Percentiles rank a stretch among this genome's conserved stretches.
These are phyloP conservation scores for Periglandula ipomoeae DNA, from an alignment of 2,329 filamentous ascomycete species.

Conservation along the genomic window DNA sequence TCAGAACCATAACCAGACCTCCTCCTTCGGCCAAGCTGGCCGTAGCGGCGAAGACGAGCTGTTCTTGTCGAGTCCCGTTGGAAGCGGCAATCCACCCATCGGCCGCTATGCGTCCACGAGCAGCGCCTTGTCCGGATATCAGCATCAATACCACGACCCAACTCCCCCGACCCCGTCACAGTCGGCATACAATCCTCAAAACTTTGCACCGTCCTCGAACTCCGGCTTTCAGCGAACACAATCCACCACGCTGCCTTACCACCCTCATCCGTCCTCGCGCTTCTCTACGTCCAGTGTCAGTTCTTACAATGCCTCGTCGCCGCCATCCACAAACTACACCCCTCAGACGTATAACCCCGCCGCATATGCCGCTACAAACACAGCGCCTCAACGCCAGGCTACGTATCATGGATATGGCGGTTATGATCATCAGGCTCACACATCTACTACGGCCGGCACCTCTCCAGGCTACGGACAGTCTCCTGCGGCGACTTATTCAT, in stretches of 20 bases:
- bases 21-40: constrained; percentile 5
- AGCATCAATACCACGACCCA: constrained; percentile 40
- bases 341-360: constrained; percentile 51
- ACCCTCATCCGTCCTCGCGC: constrained; percentile 31
- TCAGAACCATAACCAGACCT: constrained; percentile 16
- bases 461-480: constrained; percentile 28
- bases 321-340: constrained; percentile 35
- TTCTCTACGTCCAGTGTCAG: constrained; percentile 28
- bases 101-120: constrained; percentile 32
- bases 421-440: constrained; percentile 33
- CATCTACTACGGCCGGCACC: constrained; percentile 25
- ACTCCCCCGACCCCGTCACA: constrained; percentile 34
- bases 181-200: constrained; percentile 61
- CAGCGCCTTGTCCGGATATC: constrained; percentile 40
- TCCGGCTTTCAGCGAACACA: constrained; percentile 33
- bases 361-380: constrained; percentile 40
- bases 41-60: constrained; percentile 45
- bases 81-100: constrained; percentile 11
- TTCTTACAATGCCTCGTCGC: constrained; percentile 18
- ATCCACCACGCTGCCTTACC: constrained; percentile 42
- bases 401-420: constrained; percentile 39
- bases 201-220: constrained; percentile 35
- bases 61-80: constrained; percentile 46
- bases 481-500: constrained; percentile 25
- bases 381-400: constrained; percentile 39